Conservation (phyloP, 208 protist genomes). For the Crithidia acanthocephali region DNA sequence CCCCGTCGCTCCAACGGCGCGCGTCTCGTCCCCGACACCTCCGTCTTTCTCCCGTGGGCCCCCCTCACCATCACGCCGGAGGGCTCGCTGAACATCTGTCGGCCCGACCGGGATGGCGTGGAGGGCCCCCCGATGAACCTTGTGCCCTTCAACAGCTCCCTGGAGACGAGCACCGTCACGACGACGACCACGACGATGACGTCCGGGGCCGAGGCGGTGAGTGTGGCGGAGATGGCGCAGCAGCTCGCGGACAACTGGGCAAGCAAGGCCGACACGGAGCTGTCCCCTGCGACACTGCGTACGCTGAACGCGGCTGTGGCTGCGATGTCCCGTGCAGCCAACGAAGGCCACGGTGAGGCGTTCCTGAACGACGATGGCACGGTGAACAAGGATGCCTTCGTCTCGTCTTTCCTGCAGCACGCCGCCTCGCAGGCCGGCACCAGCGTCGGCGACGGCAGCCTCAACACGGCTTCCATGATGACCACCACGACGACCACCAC, state of each 20-base stretch:
- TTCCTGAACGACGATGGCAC: slow-evolving; percentile 14
- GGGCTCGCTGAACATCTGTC: slow-evolving; percentile 42
- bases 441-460: slow-evolving; percentile 24
- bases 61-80: slow-evolving; percentile 67
- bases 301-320: slow-evolving; percentile 11
- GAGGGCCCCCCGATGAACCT: slow-evolving; percentile 12
- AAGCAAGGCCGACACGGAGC: background rate
- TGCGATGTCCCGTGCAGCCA: slow-evolving; percentile 13
- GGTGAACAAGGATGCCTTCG: slow-evolving; percentile 15
- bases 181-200: slow-evolving; percentile 16
- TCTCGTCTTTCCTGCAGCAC: slow-evolving; percentile 23
- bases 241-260: slow-evolving; percentile 14
- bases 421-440: slow-evolving; percentile 23
- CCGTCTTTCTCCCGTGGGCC: slow-evolving; percentile 68
- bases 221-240: slow-evolving; percentile 17
- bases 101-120: background rate
- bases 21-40: slow-evolving; percentile 44
- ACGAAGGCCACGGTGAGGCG: slow-evolving; percentile 1
- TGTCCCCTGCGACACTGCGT: slow-evolving; percentile 11
- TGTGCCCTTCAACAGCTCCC: slow-evolving; percentile 34
- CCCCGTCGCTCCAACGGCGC: background rate
- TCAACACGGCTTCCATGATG: slow-evolving; percentile 14
- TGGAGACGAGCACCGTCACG: slow-evolving; percentile 25
- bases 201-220: slow-evolving; percentile 10
- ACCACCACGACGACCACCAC: slow-evolving; percentile 15